Percentiles rank a stretch among this genome's conserved stretches.
Conservation (phyloP, 371 early-diverging fungal species). For the Batrachochytrium dendrobatidis region DNA sequence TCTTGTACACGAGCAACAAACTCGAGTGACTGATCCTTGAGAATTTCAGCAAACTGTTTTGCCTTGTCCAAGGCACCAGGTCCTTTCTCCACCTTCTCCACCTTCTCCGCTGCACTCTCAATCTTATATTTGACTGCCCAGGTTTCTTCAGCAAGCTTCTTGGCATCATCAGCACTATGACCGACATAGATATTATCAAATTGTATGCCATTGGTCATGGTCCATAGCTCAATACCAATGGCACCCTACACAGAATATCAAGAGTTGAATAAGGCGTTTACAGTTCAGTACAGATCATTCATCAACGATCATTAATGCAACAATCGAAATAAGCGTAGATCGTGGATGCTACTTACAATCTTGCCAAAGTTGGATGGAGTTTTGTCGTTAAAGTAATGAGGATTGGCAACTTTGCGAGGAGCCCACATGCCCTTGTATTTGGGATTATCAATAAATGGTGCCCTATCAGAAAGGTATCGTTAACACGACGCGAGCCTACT, state of each 20-base stretch:
- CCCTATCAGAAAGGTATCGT: too few relatives aligned
- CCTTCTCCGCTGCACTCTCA: conserved; percentile 45
- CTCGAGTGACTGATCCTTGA: conserved; percentile 21
- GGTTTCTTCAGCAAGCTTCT: conserved; percentile 59
- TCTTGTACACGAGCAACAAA: conserved; percentile 36
- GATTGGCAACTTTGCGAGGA: conserved; percentile 85
- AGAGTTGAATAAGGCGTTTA: not conserved
- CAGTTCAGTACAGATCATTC: not conserved
- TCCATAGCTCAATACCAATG: conserved; percentile 94
- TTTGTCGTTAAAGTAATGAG: conserved; percentile 78
- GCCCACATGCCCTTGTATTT: conserved; percentile 92
- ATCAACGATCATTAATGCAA: not conserved
- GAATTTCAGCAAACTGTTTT: not conserved
- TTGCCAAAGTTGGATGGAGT: conserved; percentile 67
- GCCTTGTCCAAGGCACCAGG: not conserved
- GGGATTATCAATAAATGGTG: conserved; percentile 87
- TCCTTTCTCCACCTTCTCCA: conserved; percentile 21
- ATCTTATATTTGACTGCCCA: conserved; percentile 49
- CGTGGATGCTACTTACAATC: conserved; percentile 39
- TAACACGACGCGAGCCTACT: too few relatives aligned
- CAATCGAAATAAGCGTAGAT: conserved; percentile 1
- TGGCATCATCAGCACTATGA: conserved; percentile 54
- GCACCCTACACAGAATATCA: conserved; percentile 35
- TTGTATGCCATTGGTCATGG: conserved; percentile 84
- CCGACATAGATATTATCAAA: conserved; percentile 89